Conservation (phyloP, 306 rosid species). For the Quercus agrifolia region DNA sequence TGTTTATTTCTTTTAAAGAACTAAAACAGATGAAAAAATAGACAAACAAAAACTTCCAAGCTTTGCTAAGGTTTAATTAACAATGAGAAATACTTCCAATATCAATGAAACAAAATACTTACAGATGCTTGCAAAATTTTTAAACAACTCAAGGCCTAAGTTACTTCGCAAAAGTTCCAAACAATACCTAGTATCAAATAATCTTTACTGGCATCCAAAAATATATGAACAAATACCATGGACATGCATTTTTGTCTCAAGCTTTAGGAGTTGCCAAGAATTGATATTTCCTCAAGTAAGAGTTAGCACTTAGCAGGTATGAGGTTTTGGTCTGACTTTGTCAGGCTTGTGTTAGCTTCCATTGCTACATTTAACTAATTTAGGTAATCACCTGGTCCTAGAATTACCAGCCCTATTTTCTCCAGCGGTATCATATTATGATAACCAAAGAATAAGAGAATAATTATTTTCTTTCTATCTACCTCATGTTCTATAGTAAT, state of each 20-base stretch:
- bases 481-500: background rate
- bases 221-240: background rate
- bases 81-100: background rate
- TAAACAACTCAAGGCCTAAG: background rate
- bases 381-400: background rate
- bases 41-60: background rate
- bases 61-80: background rate
- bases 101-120: background rate
- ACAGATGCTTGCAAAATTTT: background rate
- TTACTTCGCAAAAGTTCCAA: background rate
- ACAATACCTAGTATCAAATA: background rate
- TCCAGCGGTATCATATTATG: background rate
- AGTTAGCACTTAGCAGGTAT: background rate
- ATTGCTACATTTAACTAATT: background rate
- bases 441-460: background rate
- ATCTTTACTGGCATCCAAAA: background rate
- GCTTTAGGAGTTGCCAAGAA: background rate
- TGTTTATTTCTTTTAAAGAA: background rate
- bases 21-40: background rate
- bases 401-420: background rate
- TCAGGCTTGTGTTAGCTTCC: background rate
- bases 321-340: background rate
- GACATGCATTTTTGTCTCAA: background rate
- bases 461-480: background rate
- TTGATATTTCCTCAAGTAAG: background rate